Percentiles rank a stretch among this genome's conserved stretches.
These are phyloP conservation scores for Macadamia tetraphylla DNA, from an alignment of 164 flowering plant species.

Conservation along the genomic window DNA sequence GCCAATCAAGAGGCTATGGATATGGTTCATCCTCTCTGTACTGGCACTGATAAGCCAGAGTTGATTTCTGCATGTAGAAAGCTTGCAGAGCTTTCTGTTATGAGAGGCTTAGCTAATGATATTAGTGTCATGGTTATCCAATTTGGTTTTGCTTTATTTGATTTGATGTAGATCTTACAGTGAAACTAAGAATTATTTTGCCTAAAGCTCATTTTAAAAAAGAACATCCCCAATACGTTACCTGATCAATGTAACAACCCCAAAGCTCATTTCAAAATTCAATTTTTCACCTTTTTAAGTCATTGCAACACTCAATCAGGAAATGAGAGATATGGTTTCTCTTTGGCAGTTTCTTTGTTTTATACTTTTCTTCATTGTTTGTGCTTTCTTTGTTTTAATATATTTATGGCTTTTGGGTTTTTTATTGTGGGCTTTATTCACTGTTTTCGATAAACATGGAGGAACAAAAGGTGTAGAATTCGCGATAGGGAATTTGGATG, in stretches of 20 bases:
- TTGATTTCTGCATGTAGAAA: constrained; percentile 52
- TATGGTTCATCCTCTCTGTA: constrained; percentile 39
- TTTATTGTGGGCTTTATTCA: constrained; percentile 26
- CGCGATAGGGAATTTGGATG: constrained; percentile 48
- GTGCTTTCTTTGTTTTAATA: no score
- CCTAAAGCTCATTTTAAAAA: no score
- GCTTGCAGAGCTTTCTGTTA: constrained; percentile 49
- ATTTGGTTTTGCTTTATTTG: constrained; percentile 28
- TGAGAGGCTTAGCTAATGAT: constrained; percentile 43
- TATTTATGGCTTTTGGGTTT: not conserved
- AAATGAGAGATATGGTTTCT: no score
- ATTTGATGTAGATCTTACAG: no score
- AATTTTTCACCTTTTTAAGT: no score
- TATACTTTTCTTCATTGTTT: no score
- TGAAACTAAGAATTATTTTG: no score
- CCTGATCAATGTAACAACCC: no score
- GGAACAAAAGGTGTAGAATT: constrained; percentile 65
- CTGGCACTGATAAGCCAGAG: constrained; percentile 28
- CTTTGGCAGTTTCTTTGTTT: no score
- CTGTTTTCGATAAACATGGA: constrained; percentile 81
- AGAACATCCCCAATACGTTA: no score
- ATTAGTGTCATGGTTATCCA: constrained; percentile 44
- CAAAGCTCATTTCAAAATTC: no score
- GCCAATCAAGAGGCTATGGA: constrained; percentile 82
- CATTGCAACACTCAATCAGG: no score